phyloP scores from a whole-genome alignment of 352 stramenopile genomes.

The Globisporangium spiculum region DNA sequence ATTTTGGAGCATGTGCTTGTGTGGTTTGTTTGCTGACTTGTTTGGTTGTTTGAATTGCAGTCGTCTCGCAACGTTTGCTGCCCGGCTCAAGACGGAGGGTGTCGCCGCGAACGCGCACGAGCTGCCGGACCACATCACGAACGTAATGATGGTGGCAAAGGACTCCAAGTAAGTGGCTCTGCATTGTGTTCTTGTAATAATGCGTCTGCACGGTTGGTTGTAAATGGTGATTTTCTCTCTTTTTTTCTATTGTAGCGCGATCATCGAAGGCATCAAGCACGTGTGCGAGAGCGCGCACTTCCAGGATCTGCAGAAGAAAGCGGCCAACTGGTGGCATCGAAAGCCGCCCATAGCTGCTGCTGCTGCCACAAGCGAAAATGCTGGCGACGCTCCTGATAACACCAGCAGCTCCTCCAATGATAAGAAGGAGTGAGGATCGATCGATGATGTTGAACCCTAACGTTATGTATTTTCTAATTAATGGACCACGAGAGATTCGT shows the following conservation, averaged over 20 bases:
- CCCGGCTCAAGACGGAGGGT: constrained; percentile 12
- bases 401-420: background rate
- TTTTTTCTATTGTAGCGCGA: constrained; percentile 25
- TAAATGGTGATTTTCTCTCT: background rate
- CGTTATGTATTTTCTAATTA: background rate
- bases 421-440: background rate
- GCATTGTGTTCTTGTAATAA: background rate
- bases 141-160: constrained; percentile 44
- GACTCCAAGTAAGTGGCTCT: constrained; percentile 43
- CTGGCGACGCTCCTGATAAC: background rate
- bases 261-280: constrained; percentile 53
- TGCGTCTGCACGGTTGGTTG: background rate
- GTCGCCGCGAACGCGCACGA: constrained; percentile 30
- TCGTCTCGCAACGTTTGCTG: constrained; percentile 11
- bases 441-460: background rate
- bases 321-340: constrained; percentile 46
- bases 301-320: constrained; percentile 37
- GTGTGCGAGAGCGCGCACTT: constrained; percentile 54
- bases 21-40: constrained; percentile 31
- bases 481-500: background rate
- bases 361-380: background rate
- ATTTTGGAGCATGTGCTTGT: background rate
- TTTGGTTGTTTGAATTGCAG: constrained; percentile 40
- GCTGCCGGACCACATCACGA: constrained; percentile 61
- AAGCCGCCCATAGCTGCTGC: background rate